Evolutionary conservation across 148 eudicot species (phyloP), one percentile per base, ranked within the genome.

Genomic region (Oxyria digyna): DNA sequence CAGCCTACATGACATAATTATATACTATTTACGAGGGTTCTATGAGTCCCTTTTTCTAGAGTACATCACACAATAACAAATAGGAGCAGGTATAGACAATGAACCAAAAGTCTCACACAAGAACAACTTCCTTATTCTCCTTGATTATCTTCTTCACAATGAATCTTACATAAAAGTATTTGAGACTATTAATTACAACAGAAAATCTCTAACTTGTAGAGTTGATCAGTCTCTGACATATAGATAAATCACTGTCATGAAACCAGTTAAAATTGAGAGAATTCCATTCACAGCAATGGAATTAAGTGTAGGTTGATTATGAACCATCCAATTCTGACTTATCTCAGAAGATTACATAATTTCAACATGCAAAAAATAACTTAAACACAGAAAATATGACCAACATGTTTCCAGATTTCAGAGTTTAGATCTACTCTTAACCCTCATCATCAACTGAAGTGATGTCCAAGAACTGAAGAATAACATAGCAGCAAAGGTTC

Each of bases 101-200:
- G n/a, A n/a, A n/a, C n/a, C n/a, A n/a, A n/a, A n/a, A n/a, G n/a
- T n/a, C n/a, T n/a, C n/a, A n/a, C n/a, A n/a, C 91, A 52, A 83
- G 82, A 50, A 45, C 79, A n/a, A 71, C 63, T 74, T 83, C 88
- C 62, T 83, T 75, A 3, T 50, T 33, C 52, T 81, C 72, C 43
- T 71, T 74, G 66, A 5, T 45, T 46, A 74, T 80, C 70, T 69
- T 80, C 69, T 83, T 71, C 57, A 52, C 80, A 59, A 85, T 42
- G 76, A 85, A 85, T 57, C 92, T 83, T 42, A 89, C 89, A 73
- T 83, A 79, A 50, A 89, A 83, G 67, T 81, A 84, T 27, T n/a
- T n/a, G n/a, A n/a, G n/a, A n/a, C n/a, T n/a, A n/a, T n/a, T n/a
- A n/a, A n/a, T n/a, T n/a, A n/a, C n/a, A n/a, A n/a, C n/a, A n/a